Evolutionary conservation across 106 monocot genomes (phyloP), one percentile per base, ranked within the genome.

Genomic region (Dioscorea zingiberensis): DNA sequence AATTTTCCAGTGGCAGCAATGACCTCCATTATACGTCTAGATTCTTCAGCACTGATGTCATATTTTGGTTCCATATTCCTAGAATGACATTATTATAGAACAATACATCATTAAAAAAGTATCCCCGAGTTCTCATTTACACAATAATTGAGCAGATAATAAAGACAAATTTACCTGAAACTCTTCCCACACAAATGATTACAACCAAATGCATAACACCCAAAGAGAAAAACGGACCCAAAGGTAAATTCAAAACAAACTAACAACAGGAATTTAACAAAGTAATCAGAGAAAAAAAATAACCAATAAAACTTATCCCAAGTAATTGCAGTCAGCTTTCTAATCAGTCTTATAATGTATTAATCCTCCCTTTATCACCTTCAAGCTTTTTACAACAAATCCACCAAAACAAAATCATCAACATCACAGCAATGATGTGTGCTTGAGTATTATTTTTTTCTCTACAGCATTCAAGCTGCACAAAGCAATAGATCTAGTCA

Each of bases 1-100:
- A 90, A 94, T 64, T 94, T 94, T 25, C 94, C 94, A 22, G 94
- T 87, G 45, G 79, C 71, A 68, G 94, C 90, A 77, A 94, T 90
- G 27, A 90, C 73, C 72, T 84, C 82, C 59, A 94, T 77, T 59
- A 94, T 84, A 19, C 57, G 56, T 76, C 28, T 87, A 54, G 79
- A 69, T 77, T 90, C 87, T 63, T 80, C 83, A 38, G 69, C 62
- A 58, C 69, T 74, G 49, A 80, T 57, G 29, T 84, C 66, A 71
- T 54, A 54, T 64, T 82, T 82, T 57, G 68, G 44, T 66, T 84
- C 89, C 7, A 46, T 58, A 25, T 80, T 62, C 64, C 84, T 15
- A 54, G 27, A n/a, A 16, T 57, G 47, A 53, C 21, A 45, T 5
- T 8, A 24, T 8, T 4, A 27, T 49, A 13, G 25, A 25, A 65